A percentile compares a stretch with the other conserved stretches of the same genome.
Conservation (phyloP, 2,329 filamentous ascomycete genomes). For the Cladophialophora chaetospira region DNA sequence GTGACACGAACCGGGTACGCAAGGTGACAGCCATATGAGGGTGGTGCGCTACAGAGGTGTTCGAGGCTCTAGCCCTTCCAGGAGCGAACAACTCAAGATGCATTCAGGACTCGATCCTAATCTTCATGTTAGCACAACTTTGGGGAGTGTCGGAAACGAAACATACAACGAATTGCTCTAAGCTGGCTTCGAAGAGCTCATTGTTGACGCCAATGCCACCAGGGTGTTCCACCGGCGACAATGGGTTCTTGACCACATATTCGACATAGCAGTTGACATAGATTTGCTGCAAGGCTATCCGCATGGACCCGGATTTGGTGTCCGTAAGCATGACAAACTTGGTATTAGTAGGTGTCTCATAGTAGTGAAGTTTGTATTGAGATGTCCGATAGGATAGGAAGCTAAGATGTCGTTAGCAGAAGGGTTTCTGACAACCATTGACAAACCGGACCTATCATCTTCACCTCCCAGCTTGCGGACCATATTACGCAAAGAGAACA, state of each 20-base stretch:
- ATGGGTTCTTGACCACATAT: conserved; percentile 71
- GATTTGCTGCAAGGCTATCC: conserved; percentile 93
- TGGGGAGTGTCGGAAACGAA: background rate
- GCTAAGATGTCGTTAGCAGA: conserved; percentile 47
- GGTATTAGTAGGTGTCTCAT: conserved; percentile 93
- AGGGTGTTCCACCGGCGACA: conserved; percentile 63
- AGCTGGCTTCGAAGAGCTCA: conserved; percentile 64
- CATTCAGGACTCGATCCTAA: conserved; percentile 35
- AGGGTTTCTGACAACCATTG: background rate
- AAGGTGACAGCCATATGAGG: too few relatives aligned
- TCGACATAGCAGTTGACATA: conserved; percentile 98
- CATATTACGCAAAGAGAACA: conserved; percentile 97
- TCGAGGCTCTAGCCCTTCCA: too few relatives aligned
- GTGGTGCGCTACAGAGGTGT: too few relatives aligned
- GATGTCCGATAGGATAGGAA: conserved; percentile 92
- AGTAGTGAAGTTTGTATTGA: conserved; percentile 98
- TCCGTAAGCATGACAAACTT: conserved; percentile 98
- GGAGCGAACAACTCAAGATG: conserved; percentile 12
- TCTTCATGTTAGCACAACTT: conserved; percentile 11
- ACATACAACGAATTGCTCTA: conserved; percentile 55
- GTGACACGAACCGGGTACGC: background rate
- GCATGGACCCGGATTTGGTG: conserved; percentile 82
- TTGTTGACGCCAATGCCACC: conserved; percentile 65
- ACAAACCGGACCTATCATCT: conserved; percentile 66
- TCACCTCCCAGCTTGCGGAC: conserved; percentile 90